Conservation (phyloP, 768 basidiomycete genomes). For the Pulveroboletus frians region DNA sequence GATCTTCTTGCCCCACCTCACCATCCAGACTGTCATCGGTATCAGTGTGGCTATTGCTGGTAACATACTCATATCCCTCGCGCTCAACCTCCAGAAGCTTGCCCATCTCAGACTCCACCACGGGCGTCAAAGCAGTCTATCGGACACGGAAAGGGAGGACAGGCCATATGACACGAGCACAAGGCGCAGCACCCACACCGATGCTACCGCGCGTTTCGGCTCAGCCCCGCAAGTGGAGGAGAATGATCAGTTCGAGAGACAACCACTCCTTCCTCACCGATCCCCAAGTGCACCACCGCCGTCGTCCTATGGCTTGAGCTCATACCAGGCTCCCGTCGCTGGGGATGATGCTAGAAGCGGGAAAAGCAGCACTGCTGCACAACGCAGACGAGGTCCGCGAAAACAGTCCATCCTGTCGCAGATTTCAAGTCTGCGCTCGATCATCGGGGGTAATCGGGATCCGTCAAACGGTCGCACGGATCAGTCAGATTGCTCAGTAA, state of each 20-base stretch:
- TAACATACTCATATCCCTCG: conserved; percentile 84
- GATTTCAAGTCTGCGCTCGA: conserved; percentile 29
- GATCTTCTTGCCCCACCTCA: conserved; percentile 51
- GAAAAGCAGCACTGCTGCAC: conserved; percentile 20
- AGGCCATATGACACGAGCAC: conserved; percentile 3
- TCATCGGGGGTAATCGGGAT: conserved; percentile 4
- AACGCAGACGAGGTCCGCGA: conserved; percentile 18
- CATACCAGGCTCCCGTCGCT: conserved; percentile 1
- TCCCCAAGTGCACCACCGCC: conserved; percentile 17
- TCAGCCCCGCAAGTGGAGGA: conserved; percentile 9
- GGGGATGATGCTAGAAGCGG: conserved; percentile 27
- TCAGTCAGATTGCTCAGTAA: not conserved
- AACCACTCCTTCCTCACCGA: conserved; percentile 27
- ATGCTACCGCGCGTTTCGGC: not conserved
- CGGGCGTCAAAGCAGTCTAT: conserved; percentile 20
- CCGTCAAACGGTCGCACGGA: not conserved
- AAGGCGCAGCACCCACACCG: conserved; percentile 1
- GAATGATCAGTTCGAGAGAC: conserved; percentile 18
- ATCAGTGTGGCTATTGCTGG: conserved; percentile 80
- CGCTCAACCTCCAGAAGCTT: conserved; percentile 89
- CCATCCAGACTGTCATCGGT: conserved; percentile 59
- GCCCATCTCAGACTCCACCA: conserved; percentile 70
- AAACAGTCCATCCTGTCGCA: conserved; percentile 33
- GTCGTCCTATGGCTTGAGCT: conserved; percentile 16
- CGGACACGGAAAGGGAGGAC: conserved; percentile 11